phyloP scores from a whole-genome alignment of 129 eudicot species.

The Solidago caesia region DNA sequence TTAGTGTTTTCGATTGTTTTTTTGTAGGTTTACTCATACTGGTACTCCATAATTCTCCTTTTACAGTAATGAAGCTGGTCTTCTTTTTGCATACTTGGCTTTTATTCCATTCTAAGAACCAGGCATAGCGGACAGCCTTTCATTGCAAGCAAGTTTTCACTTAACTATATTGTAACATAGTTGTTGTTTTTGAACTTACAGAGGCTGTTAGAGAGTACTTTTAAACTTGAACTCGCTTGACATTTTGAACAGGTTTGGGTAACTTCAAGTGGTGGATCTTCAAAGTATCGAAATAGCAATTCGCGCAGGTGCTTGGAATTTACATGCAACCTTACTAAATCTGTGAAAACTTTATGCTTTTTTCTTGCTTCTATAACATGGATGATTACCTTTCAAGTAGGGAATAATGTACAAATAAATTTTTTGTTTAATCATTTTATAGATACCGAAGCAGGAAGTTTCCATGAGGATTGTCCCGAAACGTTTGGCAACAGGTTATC shows the following conservation, averaged over 20 bases:
- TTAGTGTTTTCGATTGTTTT: not conserved
- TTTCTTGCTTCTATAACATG: no score
- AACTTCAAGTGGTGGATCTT: no score
- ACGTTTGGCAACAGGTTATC: conserved; percentile 65
- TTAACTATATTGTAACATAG: not conserved
- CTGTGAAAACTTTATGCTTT: no score
- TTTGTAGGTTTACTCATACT: not conserved
- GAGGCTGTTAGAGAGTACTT: conserved; percentile 96
- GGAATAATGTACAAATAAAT: not conserved
- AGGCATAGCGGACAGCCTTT: conserved; percentile 83
- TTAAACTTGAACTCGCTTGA: conserved; percentile 66
- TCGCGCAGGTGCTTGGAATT: no score
- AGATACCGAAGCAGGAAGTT: conserved; percentile 79
- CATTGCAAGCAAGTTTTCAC: conserved; percentile 59
- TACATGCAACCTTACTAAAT: no score
- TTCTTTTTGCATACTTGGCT: conserved; percentile 83
- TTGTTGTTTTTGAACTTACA: conserved; percentile 40
- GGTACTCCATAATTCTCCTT: not conserved
- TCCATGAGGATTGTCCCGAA: conserved; percentile 71
- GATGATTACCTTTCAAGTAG: not conserved
- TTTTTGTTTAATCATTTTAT: conserved; percentile 6
- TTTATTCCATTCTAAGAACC: conserved; percentile 91
- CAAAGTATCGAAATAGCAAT: no score
- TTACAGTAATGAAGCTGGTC: conserved; percentile 95
- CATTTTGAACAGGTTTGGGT: no score